phyloP scores from a whole-genome alignment of 1,284 basidiomycete species.

The Puccinia polysora region DNA sequence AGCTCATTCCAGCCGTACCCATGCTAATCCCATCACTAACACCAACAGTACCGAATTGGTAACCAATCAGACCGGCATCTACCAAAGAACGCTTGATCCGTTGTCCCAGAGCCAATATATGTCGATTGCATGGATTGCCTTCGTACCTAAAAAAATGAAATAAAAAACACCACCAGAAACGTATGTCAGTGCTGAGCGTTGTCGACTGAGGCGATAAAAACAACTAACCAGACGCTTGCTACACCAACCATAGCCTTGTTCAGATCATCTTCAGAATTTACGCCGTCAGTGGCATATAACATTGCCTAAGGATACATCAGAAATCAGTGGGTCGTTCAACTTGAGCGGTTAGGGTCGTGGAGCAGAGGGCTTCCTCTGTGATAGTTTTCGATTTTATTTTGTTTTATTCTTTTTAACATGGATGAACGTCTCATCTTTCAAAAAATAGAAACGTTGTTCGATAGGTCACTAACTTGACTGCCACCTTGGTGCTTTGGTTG shows the following conservation, averaged over 20 bases:
- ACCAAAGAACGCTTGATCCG: slow-evolving; percentile 74
- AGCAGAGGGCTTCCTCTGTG: slow-evolving; percentile 1
- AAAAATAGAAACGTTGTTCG: slow-evolving; percentile 2
- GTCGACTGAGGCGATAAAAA: too few relatives aligned
- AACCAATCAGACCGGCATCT: slow-evolving; percentile 74
- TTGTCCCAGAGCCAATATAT: slow-evolving; percentile 81
- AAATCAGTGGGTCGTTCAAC: not conserved
- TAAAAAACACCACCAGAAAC: too few relatives aligned
- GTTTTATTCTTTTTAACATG: not conserved
- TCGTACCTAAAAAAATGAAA: slow-evolving; percentile 16
- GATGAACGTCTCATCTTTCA: not conserved
- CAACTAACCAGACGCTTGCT: slow-evolving; percentile 79
- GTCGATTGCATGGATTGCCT: slow-evolving; percentile 73
- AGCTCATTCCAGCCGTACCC: slow-evolving; percentile 83
- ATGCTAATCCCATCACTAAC: slow-evolving; percentile 98
- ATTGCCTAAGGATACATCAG: slow-evolving; percentile 66
- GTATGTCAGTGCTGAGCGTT: too few relatives aligned
- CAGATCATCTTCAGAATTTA: slow-evolving; percentile 65
- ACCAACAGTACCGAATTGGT: slow-evolving; percentile 94
- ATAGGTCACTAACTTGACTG: slow-evolving; percentile 65
- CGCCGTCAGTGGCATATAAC: slow-evolving; percentile 90
- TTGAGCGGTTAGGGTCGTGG: too few relatives aligned
- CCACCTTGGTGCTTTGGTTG: slow-evolving; percentile 88
- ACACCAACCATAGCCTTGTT: slow-evolving; percentile 93
- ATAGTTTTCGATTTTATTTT: not conserved